A percentile compares a stretch with the other conserved stretches of the same genome.
Evolutionary conservation across 768 basidiomycete species (phyloP).

Genomic region (Rossbeevera mucosa): DNA sequence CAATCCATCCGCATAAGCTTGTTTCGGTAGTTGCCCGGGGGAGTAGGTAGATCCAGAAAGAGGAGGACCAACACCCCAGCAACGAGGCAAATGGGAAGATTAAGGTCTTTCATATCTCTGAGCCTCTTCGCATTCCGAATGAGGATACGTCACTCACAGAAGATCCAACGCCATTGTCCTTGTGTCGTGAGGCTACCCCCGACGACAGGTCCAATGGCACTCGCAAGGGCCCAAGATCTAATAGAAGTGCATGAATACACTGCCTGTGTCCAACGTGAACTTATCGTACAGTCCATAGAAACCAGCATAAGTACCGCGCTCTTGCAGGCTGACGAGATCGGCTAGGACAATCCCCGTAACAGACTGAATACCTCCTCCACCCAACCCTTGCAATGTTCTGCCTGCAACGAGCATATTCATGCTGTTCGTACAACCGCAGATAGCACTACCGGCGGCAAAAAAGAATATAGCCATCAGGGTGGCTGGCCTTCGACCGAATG

Average conservation of each 20-base stretch:
- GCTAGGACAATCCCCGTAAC: slow-evolving; percentile 39
- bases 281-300: slow-evolving; percentile 32
- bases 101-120: slow-evolving; percentile 30
- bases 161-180: slow-evolving; percentile 39
- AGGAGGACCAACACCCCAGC: slow-evolving; percentile 26
- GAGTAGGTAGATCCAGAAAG: slow-evolving; percentile 33
- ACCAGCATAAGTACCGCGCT: slow-evolving; percentile 39
- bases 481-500: slow-evolving; percentile 37
- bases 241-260: neutral
- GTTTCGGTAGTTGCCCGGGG: slow-evolving; percentile 27
- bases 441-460: slow-evolving; percentile 39
- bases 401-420: slow-evolving; percentile 42
- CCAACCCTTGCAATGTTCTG: slow-evolving; percentile 38
- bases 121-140: neutral
- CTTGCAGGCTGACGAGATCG: slow-evolving; percentile 44
- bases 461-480: slow-evolving; percentile 29
- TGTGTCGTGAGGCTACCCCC: slow-evolving; percentile 32
- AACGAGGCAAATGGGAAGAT: slow-evolving; percentile 36
- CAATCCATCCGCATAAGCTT: slow-evolving; percentile 42
- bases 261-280: neutral
- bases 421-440: slow-evolving; percentile 39
- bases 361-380: slow-evolving; percentile 37
- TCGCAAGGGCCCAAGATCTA: slow-evolving; percentile 35
- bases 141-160: slow-evolving; percentile 25
- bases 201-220: slow-evolving; percentile 32